Conservation (phyloP, 768 basidiomycete species). For the Aureoboletus auriporus region DNA sequence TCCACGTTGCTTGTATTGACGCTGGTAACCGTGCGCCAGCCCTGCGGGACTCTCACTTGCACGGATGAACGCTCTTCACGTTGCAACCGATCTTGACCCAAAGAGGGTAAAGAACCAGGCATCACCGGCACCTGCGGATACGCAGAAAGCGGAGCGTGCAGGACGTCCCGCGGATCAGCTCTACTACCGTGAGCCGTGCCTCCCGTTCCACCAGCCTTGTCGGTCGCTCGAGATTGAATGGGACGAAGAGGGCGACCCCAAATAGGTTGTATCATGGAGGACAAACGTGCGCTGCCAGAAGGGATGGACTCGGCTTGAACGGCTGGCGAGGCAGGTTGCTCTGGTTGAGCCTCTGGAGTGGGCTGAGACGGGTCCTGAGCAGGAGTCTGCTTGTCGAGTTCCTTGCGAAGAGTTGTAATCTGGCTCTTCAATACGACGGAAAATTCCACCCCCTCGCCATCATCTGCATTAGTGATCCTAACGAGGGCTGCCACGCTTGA, state of each 20-base stretch:
- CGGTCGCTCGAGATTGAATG: neutral
- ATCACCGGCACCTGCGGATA: constrained; percentile 25
- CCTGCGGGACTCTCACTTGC: neutral
- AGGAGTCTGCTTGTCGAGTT: constrained; percentile 48
- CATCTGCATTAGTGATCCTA: constrained; percentile 50
- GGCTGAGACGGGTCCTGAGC: neutral
- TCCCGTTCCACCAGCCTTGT: neutral
- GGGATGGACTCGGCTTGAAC: neutral
- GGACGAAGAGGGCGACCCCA: too few relatives aligned
- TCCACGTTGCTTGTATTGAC: neutral
- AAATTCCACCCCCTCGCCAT: constrained; percentile 49
- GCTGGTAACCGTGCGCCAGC: neutral
- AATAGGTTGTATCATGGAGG: too few relatives aligned
- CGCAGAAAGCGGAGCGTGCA: constrained; percentile 20
- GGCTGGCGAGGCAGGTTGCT: neutral
- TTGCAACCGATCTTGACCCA: neutral
- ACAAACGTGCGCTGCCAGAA: too few relatives aligned
- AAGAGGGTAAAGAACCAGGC: constrained; percentile 22
- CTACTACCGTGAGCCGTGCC: neutral
- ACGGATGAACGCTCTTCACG: neutral
- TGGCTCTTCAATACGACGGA: constrained; percentile 47
- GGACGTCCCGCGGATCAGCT: constrained; percentile 1
- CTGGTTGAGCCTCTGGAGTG: neutral
- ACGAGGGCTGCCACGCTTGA: constrained; percentile 72
- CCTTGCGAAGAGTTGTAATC: constrained; percentile 59